Evolutionary conservation across 1,284 basidiomycete genomes (phyloP), one percentile per base, ranked within the genome.

Genomic region (Cryptococcus maquisensis): DNA sequence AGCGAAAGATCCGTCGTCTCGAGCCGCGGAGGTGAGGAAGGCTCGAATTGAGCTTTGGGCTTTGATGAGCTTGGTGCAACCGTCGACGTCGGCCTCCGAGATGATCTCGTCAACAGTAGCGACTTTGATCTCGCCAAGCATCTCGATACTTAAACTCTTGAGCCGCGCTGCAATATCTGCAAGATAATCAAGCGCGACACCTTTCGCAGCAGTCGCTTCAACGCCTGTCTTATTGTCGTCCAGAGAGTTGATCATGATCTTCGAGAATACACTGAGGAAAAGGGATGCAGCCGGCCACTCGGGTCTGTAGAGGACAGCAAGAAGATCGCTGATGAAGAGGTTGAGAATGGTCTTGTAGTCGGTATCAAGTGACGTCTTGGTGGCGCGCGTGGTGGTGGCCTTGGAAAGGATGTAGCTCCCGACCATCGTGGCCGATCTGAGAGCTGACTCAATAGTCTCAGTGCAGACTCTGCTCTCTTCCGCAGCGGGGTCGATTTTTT

Each of bases 211-310:
- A 63, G 87, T 90, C 46, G 81, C 84, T 64, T 95, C 92, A 23
- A 78, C 78, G 4, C 80, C 80, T 6, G 81, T 82, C 67, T 91
- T 92, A 37, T 86, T 79, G 63, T 96, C 92, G 54, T 92, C 87
- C 18, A 94, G 75, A 0, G 85, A 85, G 4, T 83, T 78, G 20
- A 90, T 84, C 87, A 96, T 87, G 61, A 85, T 86, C 71, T 85
- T 87, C 62, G 85, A 86, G 7, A 86, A 81, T 40, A 94, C 85
- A 47, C 81, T 82, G 36, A 96, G 75, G 43, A 96, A 80, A 20
- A 96, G 74, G 39, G 86, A 82, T 1, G 95, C 90, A 7, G 89
- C 94, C 0, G 96, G 95, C 93, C 94, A 98, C 71, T 98, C 95
- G 0, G 95, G 93, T 81, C 89, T 88, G 69, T 89, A 94, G 4